Conservation (phyloP, 2,329 filamentous ascomycete species). For the Microcyclosporella mali region DNA sequence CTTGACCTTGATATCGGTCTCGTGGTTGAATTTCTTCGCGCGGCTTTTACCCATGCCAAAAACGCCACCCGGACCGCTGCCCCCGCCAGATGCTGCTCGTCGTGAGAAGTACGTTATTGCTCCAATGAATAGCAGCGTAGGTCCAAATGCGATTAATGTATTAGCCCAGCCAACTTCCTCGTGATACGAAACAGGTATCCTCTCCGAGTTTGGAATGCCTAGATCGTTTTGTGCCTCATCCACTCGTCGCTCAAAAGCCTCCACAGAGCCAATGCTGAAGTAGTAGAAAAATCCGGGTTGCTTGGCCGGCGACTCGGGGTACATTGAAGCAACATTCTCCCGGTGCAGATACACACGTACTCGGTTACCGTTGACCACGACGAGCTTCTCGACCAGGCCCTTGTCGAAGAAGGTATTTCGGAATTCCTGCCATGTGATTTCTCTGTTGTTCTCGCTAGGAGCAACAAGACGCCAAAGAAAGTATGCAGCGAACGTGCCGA, state of each 20-base stretch:
- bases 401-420: conserved; percentile 89
- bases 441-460: conserved; percentile 59
- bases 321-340: conserved; percentile 63
- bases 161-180: conserved; percentile 67
- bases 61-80: conserved; percentile 63
- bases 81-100: conserved; percentile 59
- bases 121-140: conserved; percentile 79
- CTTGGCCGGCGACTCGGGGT: conserved; percentile 66
- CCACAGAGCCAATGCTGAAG: conserved; percentile 91
- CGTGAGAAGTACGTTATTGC: conserved; percentile 73
- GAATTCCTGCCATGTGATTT: conserved; percentile 98
- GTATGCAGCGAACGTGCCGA: conserved; percentile 56
- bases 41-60: conserved; percentile 95
- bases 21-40: conserved; percentile 96
- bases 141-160: conserved; percentile 73
- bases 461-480: conserved; percentile 60
- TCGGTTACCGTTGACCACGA: conserved; percentile 67
- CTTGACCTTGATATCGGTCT: conserved; percentile 93
- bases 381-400: conserved; percentile 87
- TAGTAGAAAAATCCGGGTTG: conserved; percentile 74
- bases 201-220: conserved; percentile 75
- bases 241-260: conserved; percentile 82
- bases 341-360: conserved; percentile 78
- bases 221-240: conserved; percentile 85
- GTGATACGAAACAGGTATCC: conserved; percentile 86